Conservation (phyloP, 371 early-diverging fungal species). For the Syncephalastrum contaminatum region DNA sequence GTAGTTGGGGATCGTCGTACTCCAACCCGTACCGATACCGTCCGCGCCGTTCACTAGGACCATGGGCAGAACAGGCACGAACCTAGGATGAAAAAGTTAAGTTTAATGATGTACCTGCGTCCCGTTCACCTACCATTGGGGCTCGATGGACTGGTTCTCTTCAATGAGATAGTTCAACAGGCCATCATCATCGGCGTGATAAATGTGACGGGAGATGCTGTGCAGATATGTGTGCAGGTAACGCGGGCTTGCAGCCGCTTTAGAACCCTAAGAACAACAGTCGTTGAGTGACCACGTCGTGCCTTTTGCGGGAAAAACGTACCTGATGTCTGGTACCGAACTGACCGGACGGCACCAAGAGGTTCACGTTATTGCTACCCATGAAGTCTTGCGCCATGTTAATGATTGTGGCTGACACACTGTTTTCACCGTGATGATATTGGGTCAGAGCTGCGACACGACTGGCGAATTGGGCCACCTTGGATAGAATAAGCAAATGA, state of each 20-base stretch:
- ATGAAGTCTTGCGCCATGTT: conserved; percentile 98
- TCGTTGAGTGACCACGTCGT: background rate
- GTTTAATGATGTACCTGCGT: background rate
- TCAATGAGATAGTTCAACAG: conserved; percentile 92
- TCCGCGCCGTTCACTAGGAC: conserved; percentile 97
- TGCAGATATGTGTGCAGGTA: conserved; percentile 93
- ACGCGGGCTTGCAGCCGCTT: conserved; percentile 98
- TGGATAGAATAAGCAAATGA: background rate
- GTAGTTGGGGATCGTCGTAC: conserved; percentile 81
- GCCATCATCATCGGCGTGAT: conserved; percentile 87
- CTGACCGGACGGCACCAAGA: conserved; percentile 93
- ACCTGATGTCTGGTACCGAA: conserved; percentile 95
- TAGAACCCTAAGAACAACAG: conserved; percentile 76
- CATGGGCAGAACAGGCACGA: conserved; percentile 97
- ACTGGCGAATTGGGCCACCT: conserved; percentile 92
- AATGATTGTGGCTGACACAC: conserved; percentile 91
- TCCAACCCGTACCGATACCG: conserved; percentile 99
- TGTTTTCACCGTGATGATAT: conserved; percentile 99
- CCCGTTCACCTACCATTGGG: conserved; percentile 71
- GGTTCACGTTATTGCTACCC: conserved; percentile 97
- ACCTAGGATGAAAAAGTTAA: conserved; percentile 38
- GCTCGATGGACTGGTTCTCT: conserved; percentile 96
- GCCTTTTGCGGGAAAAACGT: background rate
- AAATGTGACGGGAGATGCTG: conserved; percentile 83
- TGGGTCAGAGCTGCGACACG: conserved; percentile 94